Evolutionary conservation across 2,329 filamentous ascomycete species (phyloP), one percentile per base, ranked within the genome.

Genomic region (Scedosporium dehoogii): DNA sequence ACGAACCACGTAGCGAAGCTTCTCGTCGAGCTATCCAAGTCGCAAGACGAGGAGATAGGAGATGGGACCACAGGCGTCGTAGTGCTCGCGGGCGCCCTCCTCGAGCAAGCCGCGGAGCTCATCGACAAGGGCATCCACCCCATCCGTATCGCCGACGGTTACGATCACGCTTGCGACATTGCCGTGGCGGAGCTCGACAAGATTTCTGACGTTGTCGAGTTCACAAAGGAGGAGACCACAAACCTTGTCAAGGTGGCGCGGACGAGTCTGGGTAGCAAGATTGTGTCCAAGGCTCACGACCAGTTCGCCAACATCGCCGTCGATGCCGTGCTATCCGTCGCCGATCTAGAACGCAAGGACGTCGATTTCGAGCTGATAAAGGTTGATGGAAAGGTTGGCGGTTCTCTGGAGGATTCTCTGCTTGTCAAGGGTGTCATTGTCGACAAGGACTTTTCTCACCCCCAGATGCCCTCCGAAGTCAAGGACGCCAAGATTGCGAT

Each of bases 101-200:
- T 99, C 65, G 96, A 99, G 78, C 93, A 97, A 79, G 94, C 94
- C 18, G 91, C 93, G 66, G 94, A 97, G 74, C 85, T 99, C 69
- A 97, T 99, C 75, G 96, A 99, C 83, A 99, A 99, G 85, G 96
- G 94, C 73, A 99, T 99, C 70, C 94, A 99, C 78, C 94, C 94
- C 65, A 99, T 99, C 74, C 85, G 96, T 69, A 97, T 99, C 78
- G 96, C 96, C 67, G 94, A 99, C 76, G 94, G 94, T 61, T 99
- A 96, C 78, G 94, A 99, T 74, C 87, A 96, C 71, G 94, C 94
- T 63, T 99, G 96, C 73, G 96, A 99, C 75, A 93, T 97, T 69
- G 94, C 94, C 53, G 90, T 97, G 62, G 86, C 88, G 33, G 90
- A 97, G 78, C 83, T 99, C 60, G 94, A 99, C 77, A 86, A 85